Conservation (phyloP, 2,329 filamentous ascomycete genomes). For the Aspergillus sp. region DNA sequence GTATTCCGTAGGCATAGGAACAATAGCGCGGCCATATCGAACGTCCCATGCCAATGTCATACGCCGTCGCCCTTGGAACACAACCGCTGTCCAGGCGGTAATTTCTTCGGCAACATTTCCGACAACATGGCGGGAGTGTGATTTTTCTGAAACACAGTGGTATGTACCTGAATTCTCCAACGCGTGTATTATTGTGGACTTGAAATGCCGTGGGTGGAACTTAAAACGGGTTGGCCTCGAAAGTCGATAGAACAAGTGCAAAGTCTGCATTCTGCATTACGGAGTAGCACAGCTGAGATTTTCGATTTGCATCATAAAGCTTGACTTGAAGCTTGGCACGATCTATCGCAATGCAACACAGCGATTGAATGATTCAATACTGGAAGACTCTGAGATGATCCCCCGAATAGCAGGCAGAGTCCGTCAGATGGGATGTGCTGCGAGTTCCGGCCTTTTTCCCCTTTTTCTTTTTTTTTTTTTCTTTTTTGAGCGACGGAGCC, state of each 20-base stretch:
- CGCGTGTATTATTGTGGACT: neutral
- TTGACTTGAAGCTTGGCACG: neutral
- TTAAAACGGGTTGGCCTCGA: neutral
- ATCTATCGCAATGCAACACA: neutral
- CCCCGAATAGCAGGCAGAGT: no score
- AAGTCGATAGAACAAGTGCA: neutral
- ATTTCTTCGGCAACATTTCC: neutral
- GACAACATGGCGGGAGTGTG: no score
- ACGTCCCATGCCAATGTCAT: neutral
- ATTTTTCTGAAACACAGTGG: neutral
- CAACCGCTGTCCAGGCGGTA: neutral
- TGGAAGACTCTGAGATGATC: neutral
- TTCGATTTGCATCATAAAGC: neutral
- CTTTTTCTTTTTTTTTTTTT: neutral
- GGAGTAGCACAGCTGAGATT: neutral
- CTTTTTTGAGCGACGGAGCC: neutral
- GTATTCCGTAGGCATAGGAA: neutral
- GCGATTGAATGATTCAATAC: neutral
- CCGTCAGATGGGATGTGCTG: no score
- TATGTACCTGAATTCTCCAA: neutral
- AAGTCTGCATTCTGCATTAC: neutral
- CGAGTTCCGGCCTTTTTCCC: no score
- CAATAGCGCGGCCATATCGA: neutral
- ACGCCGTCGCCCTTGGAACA: neutral
- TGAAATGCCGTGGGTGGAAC: neutral